Base-by-base conservation (phyloP, 331 rosid species). In the Telfairia occidentalis region DNA sequence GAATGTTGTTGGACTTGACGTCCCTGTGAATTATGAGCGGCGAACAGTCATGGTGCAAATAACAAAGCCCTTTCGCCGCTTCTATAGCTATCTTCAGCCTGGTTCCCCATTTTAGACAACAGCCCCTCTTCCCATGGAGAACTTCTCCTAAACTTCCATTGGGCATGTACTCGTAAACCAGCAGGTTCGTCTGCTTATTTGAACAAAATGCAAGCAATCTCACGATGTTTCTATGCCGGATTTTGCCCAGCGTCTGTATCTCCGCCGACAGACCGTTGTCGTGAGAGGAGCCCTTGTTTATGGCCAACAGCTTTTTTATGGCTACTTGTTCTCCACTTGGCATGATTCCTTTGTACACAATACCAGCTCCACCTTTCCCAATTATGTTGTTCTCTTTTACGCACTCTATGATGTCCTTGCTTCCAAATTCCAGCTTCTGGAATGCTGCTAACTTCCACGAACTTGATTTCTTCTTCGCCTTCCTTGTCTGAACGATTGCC, bases 331-430 rank as follows among this genome's bases (percentile, higher is more conserved):
- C 88, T n/a, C 97, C 97, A 38, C 70, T 85, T 0, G 91, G 86
- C 97, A 91, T 91, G 76, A 82, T 87, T 0, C 96, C 97, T 35
- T 89, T 95, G 87, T 89, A 91, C 16, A 91, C 97, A 19, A 89
- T 83, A 35, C 97, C 97, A 0, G 97, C 97, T 30, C 97, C 97
- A 42, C 97, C 97, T 81, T 85, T 83, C 16, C 97, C 97, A 3
- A 91, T 87, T 70, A 86, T 92, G 32, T 89, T 91, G 8, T 92
- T 95, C 7, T 91, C 97, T 64, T 86, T 87, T 34, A 89, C 82
- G 34, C 96, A 89, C 80, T 89, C 92, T 1, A 89, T 78, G 64
- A 91, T 79, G 76, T 91, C 92, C 0, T 82, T 21, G 10, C 85
- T 87, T 5, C 81, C 80, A 89, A 91, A 89, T 16, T 86, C 92